Percentiles rank a stretch among this genome's conserved stretches.
phyloP scores from a whole-genome alignment of 1,284 basidiomycete genomes.

The Melampsora larici-populina region DNA sequence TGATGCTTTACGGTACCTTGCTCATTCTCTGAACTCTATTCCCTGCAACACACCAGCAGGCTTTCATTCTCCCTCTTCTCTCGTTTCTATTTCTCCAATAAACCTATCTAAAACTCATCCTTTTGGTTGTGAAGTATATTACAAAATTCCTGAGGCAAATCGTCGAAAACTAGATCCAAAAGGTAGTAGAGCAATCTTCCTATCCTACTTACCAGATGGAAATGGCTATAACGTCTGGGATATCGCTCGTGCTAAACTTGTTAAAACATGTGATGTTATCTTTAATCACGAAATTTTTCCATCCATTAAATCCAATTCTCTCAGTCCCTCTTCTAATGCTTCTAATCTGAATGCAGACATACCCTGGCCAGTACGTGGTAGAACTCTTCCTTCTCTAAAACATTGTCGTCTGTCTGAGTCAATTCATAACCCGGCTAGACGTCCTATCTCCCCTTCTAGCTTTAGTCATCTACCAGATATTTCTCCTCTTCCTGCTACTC shows the following conservation, averaged over 20 bases:
- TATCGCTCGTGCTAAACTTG: neutral
- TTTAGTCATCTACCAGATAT: too few relatives aligned
- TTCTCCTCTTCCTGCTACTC: too few relatives aligned
- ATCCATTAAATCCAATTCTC: too few relatives aligned
- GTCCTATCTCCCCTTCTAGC: too few relatives aligned
- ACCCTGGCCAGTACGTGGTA: too few relatives aligned
- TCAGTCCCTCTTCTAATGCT: neutral
- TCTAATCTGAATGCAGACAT: neutral
- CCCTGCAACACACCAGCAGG: neutral
- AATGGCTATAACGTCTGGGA: constrained; percentile 11
- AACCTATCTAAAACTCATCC: neutral
- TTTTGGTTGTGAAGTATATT: constrained; percentile 15
- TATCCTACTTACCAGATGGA: constrained; percentile 8
- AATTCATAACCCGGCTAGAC: too few relatives aligned
- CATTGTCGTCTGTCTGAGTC: too few relatives aligned
- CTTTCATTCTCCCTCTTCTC: neutral
- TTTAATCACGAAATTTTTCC: constrained; percentile 7
- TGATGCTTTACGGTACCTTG: neutral
- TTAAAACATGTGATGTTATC: neutral
- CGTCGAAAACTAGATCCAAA: neutral
- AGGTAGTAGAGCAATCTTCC: neutral
- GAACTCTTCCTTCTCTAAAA: too few relatives aligned
- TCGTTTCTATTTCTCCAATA: neutral
- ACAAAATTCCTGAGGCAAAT: constrained; percentile 5
- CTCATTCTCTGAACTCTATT: neutral